Base-by-base conservation (phyloP, 495 filamentous ascomycete genomes). In the Aspergillus nidulans region DNA sequence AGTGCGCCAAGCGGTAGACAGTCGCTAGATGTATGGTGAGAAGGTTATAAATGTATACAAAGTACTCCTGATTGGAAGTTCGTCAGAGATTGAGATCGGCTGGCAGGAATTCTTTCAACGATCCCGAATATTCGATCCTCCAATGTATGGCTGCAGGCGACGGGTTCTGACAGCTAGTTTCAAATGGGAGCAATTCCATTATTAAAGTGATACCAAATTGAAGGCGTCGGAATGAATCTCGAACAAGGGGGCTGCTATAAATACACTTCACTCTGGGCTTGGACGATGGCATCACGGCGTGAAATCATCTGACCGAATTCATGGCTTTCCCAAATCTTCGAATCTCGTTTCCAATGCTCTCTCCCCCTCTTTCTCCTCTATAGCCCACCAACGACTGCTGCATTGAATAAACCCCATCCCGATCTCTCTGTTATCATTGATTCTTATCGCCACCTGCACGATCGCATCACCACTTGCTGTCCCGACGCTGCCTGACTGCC, bases 401-500 rank as follows among this genome's bases (percentile, higher is more conserved):
- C 10, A 47, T 53, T 39, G 39, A 18, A 48, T 45, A 34, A 16
- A 6, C 12, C 19, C 43, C 36, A 4, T 49, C 21, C 24, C 36
- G 51, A 53, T 32, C 26, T 47, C 13, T 36, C 49, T 28, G 28
- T 9, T 47, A 19, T 18, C n/a, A 21, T 45, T 12, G 9, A n/a
- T 12, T 30, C 50, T 48, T 53, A 44, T 39, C 48, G 19, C 41
- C 34, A 23, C 18, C 24, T 40, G n/a, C n/a, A 16, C n/a, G 26
- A 48, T 43, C 15, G 19, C 21, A 28, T 34, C 25, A 19, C 20
- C 44, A 8, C 25, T 39, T 18, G 28, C 39, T 25, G 20, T 53
- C 23, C 32, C 39, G 25, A 54, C 44, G 51, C 56, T 59, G 60
- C 60, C 56, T 60, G 60, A 63, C 52, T 40, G 56, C 60, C 57